Percentiles rank a stretch among this genome's conserved stretches.
phyloP scores from a whole-genome alignment of 129 eudicot species.

The Cynara cardunculus region DNA sequence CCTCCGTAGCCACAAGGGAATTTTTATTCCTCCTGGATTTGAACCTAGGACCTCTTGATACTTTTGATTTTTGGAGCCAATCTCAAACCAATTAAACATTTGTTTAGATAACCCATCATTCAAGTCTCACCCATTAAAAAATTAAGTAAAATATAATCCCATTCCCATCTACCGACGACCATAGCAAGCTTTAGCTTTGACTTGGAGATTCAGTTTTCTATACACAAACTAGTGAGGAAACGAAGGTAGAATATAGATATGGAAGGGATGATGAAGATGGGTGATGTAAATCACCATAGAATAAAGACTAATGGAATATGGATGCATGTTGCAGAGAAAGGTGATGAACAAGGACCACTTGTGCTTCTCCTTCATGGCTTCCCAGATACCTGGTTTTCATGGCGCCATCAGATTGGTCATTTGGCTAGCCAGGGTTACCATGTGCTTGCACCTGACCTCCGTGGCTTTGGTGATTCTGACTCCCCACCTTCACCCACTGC shows the following conservation, averaged over 20 bases:
- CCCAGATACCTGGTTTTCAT: conserved; percentile 52
- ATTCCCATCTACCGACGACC: neutral
- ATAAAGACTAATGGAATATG: conserved; percentile 57
- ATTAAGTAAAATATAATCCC: too few species aligned
- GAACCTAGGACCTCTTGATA: too few species aligned
- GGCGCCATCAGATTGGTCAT: conserved; percentile 51
- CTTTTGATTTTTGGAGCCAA: too few species aligned
- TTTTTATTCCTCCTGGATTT: too few species aligned
- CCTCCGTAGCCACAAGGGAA: too few species aligned
- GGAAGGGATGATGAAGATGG: conserved; percentile 25
- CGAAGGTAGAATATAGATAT: too few species aligned
- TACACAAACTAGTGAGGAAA: too few species aligned
- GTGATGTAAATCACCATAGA: conserved; percentile 35
- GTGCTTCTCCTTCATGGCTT: conserved; percentile 60
- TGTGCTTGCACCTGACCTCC: conserved; percentile 61
- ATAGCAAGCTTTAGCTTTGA: neutral
- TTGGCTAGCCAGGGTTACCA: conserved; percentile 51
- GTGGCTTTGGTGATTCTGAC: conserved; percentile 55
- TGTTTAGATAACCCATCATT: too few species aligned
- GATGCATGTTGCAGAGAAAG: conserved; percentile 58
- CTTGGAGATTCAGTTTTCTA: too few species aligned
- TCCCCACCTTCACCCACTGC: conserved; percentile 44
- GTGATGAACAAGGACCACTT: conserved; percentile 33
- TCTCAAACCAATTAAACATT: too few species aligned
- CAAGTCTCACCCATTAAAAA: too few species aligned